Evolutionary conservation across 192 early-diverging fungal genomes (phyloP).

Genomic region (Diversispora eburnea): DNA sequence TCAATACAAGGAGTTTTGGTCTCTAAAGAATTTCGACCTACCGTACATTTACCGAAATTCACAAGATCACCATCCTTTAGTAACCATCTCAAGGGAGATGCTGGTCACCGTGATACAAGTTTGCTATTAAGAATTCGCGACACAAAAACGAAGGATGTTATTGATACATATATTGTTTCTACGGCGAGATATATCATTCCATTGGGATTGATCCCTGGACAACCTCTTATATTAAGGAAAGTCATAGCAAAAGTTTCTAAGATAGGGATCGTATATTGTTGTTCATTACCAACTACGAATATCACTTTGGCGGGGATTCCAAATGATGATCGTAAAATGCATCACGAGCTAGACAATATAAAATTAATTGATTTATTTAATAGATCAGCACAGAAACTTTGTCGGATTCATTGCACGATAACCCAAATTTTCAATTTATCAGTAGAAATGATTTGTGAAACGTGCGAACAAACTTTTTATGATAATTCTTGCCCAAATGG

Average conservation of each 20-base stretch:
- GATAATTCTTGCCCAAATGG: neutral
- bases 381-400: neutral
- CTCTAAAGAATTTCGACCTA: neutral
- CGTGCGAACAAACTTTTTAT: neutral
- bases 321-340: neutral
- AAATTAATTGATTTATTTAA: neutral
- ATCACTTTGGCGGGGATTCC: neutral
- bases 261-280: neutral
- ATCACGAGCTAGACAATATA: neutral
- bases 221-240: neutral
- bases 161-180: neutral
- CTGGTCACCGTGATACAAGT: neutral
- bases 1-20: neutral
- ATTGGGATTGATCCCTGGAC: neutral
- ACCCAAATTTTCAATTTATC: neutral
- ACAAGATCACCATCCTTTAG: neutral
- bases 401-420: constrained; percentile 7
- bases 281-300: neutral
- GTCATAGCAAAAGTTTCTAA: neutral
- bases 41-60: neutral
- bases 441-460: neutral
- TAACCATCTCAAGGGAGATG: neutral
- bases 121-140: constrained; percentile 5
- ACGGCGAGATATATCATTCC: neutral
- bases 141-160: neutral